Evolutionary conservation across 139 green algal genomes (phyloP).

Genomic region (Micromonas commoda): DNA sequence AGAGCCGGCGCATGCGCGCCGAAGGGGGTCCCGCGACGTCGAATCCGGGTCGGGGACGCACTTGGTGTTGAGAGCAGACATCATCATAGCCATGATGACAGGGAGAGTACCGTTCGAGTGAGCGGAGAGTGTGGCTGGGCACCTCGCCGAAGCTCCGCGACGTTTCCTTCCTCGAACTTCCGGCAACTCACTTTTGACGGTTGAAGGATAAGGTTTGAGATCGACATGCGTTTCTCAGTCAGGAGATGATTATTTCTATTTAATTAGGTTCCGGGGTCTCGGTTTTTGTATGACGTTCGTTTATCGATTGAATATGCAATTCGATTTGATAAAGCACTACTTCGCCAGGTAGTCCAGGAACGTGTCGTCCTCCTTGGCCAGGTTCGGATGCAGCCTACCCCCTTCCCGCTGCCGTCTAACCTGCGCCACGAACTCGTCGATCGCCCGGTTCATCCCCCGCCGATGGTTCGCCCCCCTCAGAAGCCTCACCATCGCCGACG

Average conservation of each 20-base stretch:
- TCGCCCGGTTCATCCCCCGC: not conserved
- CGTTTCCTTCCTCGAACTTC: no score
- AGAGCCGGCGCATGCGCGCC: no score
- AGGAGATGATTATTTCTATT: no score
- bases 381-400: not conserved
- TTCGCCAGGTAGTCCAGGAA: not conserved
- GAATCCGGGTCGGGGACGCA: not conserved
- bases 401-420: not conserved
- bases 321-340: no score
- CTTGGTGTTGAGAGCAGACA: not conserved
- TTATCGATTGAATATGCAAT: no score
- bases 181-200: no score
- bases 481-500: not conserved
- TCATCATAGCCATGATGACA: not conserved
- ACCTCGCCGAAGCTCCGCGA: not conserved
- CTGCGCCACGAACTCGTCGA: constrained; percentile 10
- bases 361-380: not conserved
- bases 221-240: no score
- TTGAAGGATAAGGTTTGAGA: no score
- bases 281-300: no score
- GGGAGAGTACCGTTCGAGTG: not conserved
- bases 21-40: no score
- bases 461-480: not conserved
- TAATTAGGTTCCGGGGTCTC: no score
- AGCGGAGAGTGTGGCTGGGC: not conserved